Evolutionary conservation across 202 grass and related monocot genomes (phyloP).

Genomic region (Zoysia matrella): DNA sequence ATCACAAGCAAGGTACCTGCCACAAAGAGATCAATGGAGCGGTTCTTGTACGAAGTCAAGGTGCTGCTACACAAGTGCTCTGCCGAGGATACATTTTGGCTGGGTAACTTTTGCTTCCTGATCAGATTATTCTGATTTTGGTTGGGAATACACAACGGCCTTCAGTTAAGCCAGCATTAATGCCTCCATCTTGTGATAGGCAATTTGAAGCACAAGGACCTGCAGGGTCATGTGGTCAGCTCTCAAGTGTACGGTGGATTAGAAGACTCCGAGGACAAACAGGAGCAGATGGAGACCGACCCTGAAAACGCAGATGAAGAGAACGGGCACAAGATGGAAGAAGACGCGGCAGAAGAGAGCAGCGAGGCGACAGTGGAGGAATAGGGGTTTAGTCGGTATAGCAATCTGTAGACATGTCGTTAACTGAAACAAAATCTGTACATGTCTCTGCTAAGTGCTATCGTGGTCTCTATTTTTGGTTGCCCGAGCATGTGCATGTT

Average conservation of each 20-base stretch:
- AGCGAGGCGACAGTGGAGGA: constrained; percentile 39
- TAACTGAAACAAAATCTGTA: background rate
- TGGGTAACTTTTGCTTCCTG: constrained; percentile 49
- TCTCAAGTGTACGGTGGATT: constrained; percentile 70
- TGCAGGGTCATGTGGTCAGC: constrained; percentile 75
- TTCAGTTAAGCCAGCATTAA: background rate
- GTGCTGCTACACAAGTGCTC: constrained; percentile 75
- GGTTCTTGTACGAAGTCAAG: constrained; percentile 85
- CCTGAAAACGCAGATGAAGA: constrained; percentile 31
- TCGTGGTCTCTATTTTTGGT: background rate
- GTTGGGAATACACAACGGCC: background rate
- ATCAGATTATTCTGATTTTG: background rate
- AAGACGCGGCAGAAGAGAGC: constrained; percentile 32
- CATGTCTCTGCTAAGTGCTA: background rate
- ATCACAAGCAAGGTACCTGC: constrained; percentile 89
- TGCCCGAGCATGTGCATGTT: background rate
- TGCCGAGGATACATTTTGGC: constrained; percentile 50
- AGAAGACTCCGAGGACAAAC: constrained; percentile 37
- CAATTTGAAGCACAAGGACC: constrained; percentile 85
- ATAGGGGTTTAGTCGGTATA: constrained; percentile 18
- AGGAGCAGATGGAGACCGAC: constrained; percentile 46
- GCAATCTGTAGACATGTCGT: constrained; percentile 17
- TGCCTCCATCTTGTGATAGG: constrained; percentile 38
- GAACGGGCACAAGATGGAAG: constrained; percentile 41
- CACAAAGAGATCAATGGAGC: constrained; percentile 80